phyloP scores from a whole-genome alignment of 345 rosid genomes.

The Moricandia arvensis region DNA sequence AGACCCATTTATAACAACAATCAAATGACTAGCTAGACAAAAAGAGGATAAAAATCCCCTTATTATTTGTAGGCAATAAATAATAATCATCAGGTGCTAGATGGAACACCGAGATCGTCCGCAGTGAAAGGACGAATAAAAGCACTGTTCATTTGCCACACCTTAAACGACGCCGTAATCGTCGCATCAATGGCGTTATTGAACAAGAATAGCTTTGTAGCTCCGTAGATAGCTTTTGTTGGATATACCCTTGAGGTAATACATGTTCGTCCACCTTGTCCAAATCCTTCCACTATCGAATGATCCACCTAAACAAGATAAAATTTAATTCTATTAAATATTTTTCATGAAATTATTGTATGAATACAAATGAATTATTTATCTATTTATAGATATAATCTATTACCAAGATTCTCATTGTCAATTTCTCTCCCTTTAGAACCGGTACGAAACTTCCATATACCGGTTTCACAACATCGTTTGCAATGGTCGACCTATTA shows the following conservation, averaged over 20 bases:
- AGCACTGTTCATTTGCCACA: constrained; percentile 76
- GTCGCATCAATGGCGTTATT: constrained; percentile 62
- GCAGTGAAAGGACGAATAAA: constrained; percentile 50
- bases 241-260: constrained; percentile 74
- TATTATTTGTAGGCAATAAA: background rate
- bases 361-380: background rate
- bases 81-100: constrained; percentile 7
- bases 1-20: background rate
- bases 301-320: constrained; percentile 57
- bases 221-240: constrained; percentile 70
- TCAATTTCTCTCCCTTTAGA: constrained; percentile 63
- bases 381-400: background rate
- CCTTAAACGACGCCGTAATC: constrained; percentile 51
- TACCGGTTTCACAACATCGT: constrained; percentile 54
- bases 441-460: constrained; percentile 70
- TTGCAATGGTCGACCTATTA: constrained; percentile 69
- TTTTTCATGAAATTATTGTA: background rate
- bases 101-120: constrained; percentile 14
- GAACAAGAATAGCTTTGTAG: constrained; percentile 64
- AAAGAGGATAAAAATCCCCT: background rate
- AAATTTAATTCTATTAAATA: background rate
- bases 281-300: constrained; percentile 75
- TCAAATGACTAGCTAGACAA: background rate
- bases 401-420: constrained; percentile 68
- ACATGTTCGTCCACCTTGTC: constrained; percentile 73